These are phyloP conservation scores for Raphanus raphanistrum DNA, from an alignment of 345 rosid genomes.

Conservation along the genomic window DNA sequence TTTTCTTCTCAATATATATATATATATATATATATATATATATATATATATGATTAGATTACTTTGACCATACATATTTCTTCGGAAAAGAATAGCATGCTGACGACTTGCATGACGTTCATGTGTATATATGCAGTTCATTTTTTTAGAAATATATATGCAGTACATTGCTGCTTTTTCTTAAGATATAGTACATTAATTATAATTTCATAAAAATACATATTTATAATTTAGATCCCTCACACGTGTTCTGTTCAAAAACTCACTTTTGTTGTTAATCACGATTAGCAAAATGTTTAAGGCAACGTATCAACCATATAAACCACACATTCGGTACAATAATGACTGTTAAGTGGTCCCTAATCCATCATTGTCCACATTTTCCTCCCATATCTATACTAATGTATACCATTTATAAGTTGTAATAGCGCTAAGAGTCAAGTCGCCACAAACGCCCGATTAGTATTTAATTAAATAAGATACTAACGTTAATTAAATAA, in stretches of 20 bases:
- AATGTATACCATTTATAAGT: slow-evolving; percentile 4
- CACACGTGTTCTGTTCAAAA: slow-evolving; percentile 36
- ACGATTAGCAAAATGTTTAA: slow-evolving; percentile 22
- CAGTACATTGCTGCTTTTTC: neutral
- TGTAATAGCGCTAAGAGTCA: neutral
- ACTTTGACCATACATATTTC: neutral
- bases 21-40: no score
- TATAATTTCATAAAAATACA: slow-evolving; percentile 1
- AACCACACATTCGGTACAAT: slow-evolving; percentile 37
- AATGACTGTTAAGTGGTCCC: slow-evolving; percentile 40
- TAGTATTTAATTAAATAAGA: neutral
- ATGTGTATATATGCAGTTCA: neutral
- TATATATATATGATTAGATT: neutral
- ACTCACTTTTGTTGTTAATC: slow-evolving; percentile 25
- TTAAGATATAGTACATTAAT: slow-evolving; percentile 2
- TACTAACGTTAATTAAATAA: slow-evolving; percentile 16
- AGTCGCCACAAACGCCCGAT: slow-evolving; percentile 27
- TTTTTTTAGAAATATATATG: neutral
- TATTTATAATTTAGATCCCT: slow-evolving; percentile 26
- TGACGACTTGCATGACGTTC: slow-evolving; percentile 35
- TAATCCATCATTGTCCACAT: neutral
- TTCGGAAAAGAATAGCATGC: neutral
- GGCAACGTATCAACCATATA: slow-evolving; percentile 38
- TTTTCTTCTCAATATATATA: no score
- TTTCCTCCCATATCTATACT: neutral